These are phyloP conservation scores for Lactifluus volemus DNA, from an alignment of 768 basidiomycete genomes.

Conservation along the genomic window DNA sequence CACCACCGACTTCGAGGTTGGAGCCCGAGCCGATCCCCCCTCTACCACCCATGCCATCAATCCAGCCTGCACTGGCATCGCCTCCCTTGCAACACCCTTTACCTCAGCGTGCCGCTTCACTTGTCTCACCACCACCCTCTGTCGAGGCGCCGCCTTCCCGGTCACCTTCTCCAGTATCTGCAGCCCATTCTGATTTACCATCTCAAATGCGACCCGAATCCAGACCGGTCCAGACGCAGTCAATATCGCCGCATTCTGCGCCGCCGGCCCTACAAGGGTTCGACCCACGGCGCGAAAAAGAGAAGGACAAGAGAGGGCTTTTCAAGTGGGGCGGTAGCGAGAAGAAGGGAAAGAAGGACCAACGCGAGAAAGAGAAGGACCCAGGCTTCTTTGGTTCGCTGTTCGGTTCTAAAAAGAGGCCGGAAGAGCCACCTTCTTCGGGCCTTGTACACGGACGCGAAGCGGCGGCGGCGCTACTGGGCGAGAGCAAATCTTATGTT, in stretches of 20 bases:
- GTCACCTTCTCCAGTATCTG: constrained; percentile 45
- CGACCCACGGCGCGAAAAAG: constrained; percentile 71
- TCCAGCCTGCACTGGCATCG: neutral
- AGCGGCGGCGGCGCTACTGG: constrained; percentile 79
- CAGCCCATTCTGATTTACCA: neutral
- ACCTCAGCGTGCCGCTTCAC: constrained; percentile 24
- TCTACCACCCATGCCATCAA: neutral
- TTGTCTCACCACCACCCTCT: constrained; percentile 36
- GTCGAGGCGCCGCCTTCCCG: constrained; percentile 34
- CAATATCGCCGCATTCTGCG: constrained; percentile 6
- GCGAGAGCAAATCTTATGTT: constrained; percentile 66
- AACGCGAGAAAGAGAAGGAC: constrained; percentile 59
- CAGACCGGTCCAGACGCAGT: constrained; percentile 12
- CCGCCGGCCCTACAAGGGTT: constrained; percentile 43
- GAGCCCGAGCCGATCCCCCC: neutral
- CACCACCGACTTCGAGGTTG: neutral
- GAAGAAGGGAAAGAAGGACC: constrained; percentile 44
- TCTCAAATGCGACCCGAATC: constrained; percentile 3
- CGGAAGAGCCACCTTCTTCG: constrained; percentile 50
- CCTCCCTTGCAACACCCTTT: constrained; percentile 14
- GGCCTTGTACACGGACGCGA: constrained; percentile 46
- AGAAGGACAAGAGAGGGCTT: constrained; percentile 48
- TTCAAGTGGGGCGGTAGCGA: constrained; percentile 35
- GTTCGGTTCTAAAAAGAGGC: constrained; percentile 84
- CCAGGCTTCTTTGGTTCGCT: constrained; percentile 86